Evolutionary conservation across 2,329 filamentous ascomycete species (phyloP).

Genomic region (Lachnellula cervina): DNA sequence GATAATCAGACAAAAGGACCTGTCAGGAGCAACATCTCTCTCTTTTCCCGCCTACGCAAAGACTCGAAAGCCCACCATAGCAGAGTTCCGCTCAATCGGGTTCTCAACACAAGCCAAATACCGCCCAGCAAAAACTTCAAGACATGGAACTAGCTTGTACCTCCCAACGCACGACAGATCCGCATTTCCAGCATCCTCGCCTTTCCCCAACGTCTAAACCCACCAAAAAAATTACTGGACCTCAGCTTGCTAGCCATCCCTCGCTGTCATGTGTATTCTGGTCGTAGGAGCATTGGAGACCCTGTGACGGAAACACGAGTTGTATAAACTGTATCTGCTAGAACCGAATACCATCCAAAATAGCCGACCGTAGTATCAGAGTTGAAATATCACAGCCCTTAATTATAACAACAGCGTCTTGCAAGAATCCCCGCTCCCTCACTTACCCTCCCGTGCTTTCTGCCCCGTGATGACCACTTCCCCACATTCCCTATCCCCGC

Average conservation of each 20-base stretch:
- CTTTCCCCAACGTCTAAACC: slow-evolving; percentile 36
- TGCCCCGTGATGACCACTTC: no score
- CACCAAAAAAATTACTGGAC: slow-evolving; percentile 40
- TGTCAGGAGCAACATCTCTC: slow-evolving; percentile 29
- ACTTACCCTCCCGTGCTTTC: no score
- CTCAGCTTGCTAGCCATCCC: slow-evolving; percentile 42
- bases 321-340: slow-evolving; percentile 36
- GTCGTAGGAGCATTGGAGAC: slow-evolving; percentile 33
- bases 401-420: slow-evolving; percentile 35
- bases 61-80: slow-evolving; percentile 44
- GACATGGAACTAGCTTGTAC: slow-evolving; percentile 34
- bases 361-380: slow-evolving; percentile 34
- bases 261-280: slow-evolving; percentile 41
- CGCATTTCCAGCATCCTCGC: slow-evolving; percentile 39
- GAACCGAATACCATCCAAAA: slow-evolving; percentile 34
- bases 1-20: slow-evolving; percentile 17
- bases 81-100: slow-evolving; percentile 40
- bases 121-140: slow-evolving; percentile 35
- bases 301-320: slow-evolving; percentile 41
- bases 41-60: slow-evolving; percentile 43
- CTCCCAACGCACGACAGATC: slow-evolving; percentile 31
- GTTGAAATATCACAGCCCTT: slow-evolving; percentile 35
- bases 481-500: no score
- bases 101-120: slow-evolving; percentile 32
- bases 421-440: no score